Evolutionary conservation across 257 asterid genomes (phyloP), one percentile per base, ranked within the genome.

Genomic region (Hygrophila difformis): DNA sequence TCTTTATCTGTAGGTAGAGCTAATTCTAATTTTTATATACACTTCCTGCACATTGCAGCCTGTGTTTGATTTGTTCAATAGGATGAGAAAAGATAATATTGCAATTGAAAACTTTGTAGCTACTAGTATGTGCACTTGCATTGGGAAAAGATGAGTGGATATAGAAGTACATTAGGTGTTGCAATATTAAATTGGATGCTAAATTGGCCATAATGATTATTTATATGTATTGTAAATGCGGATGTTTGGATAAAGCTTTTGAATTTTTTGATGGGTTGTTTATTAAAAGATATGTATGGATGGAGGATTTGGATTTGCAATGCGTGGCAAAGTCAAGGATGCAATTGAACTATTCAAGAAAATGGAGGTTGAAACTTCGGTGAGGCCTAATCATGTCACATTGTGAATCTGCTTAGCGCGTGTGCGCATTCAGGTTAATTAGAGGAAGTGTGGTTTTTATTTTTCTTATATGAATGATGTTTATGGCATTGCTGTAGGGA

Each of bases 171-270:
- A 72, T 84, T 13, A 36, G 47, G 62, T 70, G 63, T 15, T 64
- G 64, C 6, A 60, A 67, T 44, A 43, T 81, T 50, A 52, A 64
- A 26, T 47, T 78, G 24, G 95, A 87, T 65, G 36, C 76, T 2
- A 87, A 78, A 57, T 24, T 87, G 29, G 78, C 78, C 12, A 72
- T 92, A 0, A 72, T 86, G 0, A 63, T 81, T 17, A 70, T 80
- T 26, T 85, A 80, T 49, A 80, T 80, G 95, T 80, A 71, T 16
- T 80, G 95, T 67, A 87, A 83, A 74, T 83, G 97, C 39, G 97
- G 97, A 19, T 56, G 83, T 12, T 39, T 83, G 2, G 93, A 81
- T 2, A 77, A 71, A 71, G 97, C 93, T 1, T 21, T 61, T 18
- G 70, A 65, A 69, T 76, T 78, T 14, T 87, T 87, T 45, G 37